phyloP scores from a whole-genome alignment of 1,139 yeast genomes.

The Yamadazyma atmosphaerica region DNA sequence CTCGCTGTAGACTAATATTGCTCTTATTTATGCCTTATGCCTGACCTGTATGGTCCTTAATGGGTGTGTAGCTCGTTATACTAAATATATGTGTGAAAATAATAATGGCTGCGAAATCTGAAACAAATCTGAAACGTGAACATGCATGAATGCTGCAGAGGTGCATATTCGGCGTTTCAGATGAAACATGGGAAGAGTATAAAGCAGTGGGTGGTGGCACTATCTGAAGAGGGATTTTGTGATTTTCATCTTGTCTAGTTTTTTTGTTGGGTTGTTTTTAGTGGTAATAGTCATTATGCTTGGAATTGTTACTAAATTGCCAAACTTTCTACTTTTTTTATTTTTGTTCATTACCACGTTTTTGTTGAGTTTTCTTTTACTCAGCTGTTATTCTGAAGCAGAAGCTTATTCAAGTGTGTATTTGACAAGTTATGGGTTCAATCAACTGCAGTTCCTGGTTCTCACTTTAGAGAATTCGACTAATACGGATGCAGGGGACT shows the following conservation, averaged over 20 bases:
- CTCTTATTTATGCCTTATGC: background rate
- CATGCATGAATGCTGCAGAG: too few species aligned
- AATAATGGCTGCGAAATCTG: conserved; percentile 2
- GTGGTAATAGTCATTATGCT: conserved; percentile 3
- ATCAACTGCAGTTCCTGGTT: conserved; percentile 39
- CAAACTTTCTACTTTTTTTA: conserved; percentile 17
- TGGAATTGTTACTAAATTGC: conserved; percentile 11
- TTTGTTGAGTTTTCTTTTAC: conserved; percentile 49
- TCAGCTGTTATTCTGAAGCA: conserved; percentile 48
- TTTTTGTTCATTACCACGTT: conserved; percentile 39
- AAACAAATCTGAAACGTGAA: background rate
- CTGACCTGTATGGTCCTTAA: background rate
- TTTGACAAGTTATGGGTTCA: conserved; percentile 47
- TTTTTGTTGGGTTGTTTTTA: background rate
- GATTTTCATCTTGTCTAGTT: background rate
- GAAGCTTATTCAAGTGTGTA: conserved; percentile 46
- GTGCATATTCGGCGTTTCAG: background rate
- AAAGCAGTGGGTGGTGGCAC: background rate
- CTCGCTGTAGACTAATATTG: too few species aligned
- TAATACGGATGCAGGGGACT: conserved; percentile 6
- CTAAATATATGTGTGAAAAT: background rate
- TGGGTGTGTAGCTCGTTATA: background rate
- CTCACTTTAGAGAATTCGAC: conserved; percentile 16
- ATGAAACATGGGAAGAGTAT: background rate
- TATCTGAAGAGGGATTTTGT: background rate